These are phyloP conservation scores for Dipteronia dyeriana DNA, from an alignment of 345 rosid species.

Conservation along the genomic window DNA sequence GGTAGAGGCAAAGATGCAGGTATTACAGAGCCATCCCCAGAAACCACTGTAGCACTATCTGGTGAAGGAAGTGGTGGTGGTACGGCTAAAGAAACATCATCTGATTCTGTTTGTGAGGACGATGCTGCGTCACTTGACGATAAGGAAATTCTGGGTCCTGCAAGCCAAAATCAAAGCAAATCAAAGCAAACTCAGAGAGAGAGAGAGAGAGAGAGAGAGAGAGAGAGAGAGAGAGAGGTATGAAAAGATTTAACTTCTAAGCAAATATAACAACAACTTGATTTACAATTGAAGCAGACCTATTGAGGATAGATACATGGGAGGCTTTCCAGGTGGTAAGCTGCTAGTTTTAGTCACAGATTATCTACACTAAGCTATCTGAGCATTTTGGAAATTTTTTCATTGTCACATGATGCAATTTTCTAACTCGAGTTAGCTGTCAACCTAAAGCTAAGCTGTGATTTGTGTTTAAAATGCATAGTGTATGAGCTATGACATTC, in stretches of 20 bases:
- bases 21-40: constrained; percentile 44
- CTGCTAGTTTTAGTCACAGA: not conserved
- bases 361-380: not conserved
- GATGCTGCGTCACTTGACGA: constrained; percentile 47
- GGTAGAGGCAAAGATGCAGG: constrained; percentile 76
- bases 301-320: constrained; percentile 88
- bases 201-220: too few species aligned
- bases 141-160: constrained; percentile 82
- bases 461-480: not conserved
- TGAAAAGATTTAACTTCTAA: not conserved
- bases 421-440: too few species aligned
- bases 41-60: constrained; percentile 36
- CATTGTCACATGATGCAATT: too few species aligned
- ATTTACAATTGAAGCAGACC: constrained; percentile 40
- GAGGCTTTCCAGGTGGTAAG: constrained; percentile 93
- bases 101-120: constrained; percentile 57
- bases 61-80: constrained; percentile 74
- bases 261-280: not conserved
- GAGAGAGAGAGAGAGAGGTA: too few species aligned
- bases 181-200: constrained; percentile 16
- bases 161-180: constrained; percentile 26
- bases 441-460: not conserved
- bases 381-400: not conserved
- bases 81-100: constrained; percentile 55
- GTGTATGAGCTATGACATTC: not conserved